Evolutionary conservation across 345 rosid genomes (phyloP).

Genomic region (Kernera saxatilis): DNA sequence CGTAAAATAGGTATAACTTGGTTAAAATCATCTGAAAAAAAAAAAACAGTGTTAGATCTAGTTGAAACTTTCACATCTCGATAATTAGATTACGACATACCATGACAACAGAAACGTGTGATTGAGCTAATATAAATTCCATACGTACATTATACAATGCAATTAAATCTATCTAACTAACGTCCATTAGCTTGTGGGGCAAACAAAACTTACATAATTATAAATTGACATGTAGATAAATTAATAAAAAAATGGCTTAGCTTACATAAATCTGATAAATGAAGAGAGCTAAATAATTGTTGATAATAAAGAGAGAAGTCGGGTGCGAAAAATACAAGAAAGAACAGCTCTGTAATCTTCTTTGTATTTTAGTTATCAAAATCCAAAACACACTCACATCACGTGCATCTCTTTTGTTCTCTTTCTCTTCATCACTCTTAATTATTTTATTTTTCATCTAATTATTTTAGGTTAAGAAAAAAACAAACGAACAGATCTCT

Average conservation of each 20-base stretch:
- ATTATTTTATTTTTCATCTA: neutral
- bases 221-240: neutral
- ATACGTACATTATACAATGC: neutral
- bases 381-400: constrained; percentile 24
- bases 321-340: constrained; percentile 6
- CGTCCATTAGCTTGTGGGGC: neutral
- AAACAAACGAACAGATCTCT: constrained; percentile 22
- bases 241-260: neutral
- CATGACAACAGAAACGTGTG: neutral
- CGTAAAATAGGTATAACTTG: no score
- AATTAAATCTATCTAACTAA: neutral
- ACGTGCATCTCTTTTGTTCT: constrained; percentile 24
- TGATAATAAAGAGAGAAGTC: constrained; percentile 1
- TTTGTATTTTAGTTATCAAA: constrained; percentile 17
- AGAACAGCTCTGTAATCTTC: constrained; percentile 4
- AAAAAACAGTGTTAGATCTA: no score
- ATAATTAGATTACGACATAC: no score
- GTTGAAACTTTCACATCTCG: no score
- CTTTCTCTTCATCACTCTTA: constrained; percentile 12
- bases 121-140: neutral
- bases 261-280: neutral
- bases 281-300: neutral
- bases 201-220: neutral
- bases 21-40: no score
- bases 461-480: constrained; percentile 7